Percentiles rank a stretch among this genome's conserved stretches.
These are phyloP conservation scores for Rubroshorea leprosula DNA, from an alignment of 345 rosid species.

Conservation along the genomic window DNA sequence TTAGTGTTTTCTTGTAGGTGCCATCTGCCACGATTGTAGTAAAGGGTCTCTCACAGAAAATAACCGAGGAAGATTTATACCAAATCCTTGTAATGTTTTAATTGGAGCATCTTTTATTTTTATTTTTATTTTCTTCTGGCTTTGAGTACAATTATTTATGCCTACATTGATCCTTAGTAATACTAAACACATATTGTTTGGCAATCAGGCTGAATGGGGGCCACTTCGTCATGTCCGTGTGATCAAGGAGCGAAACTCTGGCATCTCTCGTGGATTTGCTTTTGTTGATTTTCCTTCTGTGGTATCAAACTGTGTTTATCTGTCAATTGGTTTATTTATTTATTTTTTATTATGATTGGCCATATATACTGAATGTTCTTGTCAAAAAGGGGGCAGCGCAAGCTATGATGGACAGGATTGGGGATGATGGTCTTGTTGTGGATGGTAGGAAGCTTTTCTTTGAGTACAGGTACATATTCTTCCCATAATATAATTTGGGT, in stretches of 20 bases:
- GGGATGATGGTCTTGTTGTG: constrained; percentile 75
- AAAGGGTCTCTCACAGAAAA: constrained; percentile 91
- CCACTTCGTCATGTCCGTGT: constrained; percentile 94
- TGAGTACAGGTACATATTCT: constrained; percentile 65
- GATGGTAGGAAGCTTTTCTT: constrained; percentile 81
- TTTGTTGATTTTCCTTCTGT: constrained; percentile 90
- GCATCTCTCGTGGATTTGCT: constrained; percentile 93
- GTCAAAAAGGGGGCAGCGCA: constrained; percentile 68
- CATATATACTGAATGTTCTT: constrained; percentile 11
- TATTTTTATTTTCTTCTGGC: no score
- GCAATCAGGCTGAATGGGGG: constrained; percentile 88
- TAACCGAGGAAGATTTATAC: constrained; percentile 87
- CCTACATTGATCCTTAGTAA: no score
- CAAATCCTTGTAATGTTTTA: constrained; percentile 68
- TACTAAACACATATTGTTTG: constrained; percentile 4
- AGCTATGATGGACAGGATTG: constrained; percentile 80
- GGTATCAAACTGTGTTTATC: constrained; percentile 34
- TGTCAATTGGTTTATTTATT: constrained; percentile 13
- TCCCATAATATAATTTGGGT: background rate
- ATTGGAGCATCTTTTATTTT: constrained; percentile 4
- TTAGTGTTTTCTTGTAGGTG: constrained; percentile 36
- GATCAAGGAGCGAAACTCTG: constrained; percentile 83
- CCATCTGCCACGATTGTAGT: constrained; percentile 95
- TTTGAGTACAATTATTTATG: constrained; percentile 5
- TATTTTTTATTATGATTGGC: constrained; percentile 16